Base-by-base conservation (phyloP, 2,329 filamentous ascomycete species). In the Cercospora sesami region DNA sequence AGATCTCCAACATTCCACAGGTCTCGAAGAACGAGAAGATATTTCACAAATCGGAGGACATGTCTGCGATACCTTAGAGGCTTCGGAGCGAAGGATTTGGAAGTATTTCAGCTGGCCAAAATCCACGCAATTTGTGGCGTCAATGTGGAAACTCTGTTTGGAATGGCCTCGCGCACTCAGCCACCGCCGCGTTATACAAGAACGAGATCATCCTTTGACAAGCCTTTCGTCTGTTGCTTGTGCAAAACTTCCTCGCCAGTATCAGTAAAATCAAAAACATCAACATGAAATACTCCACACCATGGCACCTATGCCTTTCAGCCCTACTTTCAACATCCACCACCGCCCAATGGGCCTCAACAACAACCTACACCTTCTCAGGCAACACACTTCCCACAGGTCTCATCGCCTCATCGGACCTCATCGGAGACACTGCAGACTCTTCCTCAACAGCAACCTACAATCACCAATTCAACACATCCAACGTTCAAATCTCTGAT, bases 401-500 rank as follows among this genome's bases (percentile, higher is more conserved):
- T 5, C 59, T 66, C 10, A 36, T 63, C 18, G 39, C 53, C 12
- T 63, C 59, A 9, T 59, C 45, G 14, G 60, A 67, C 53, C 3
- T 45, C 9, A 51, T 67, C 16, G 14, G 60, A 48, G 60, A 64
- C n/a, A 42, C n/a, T 1, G 26, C 36, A 31, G 65, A 31, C 5
- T 4, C 33, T n/a, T 57, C 42, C 16, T 33, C 33, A 7, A 21
- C 23, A 39, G 60, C 65, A 14, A 60, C 26, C 30, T 59, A 26
- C 60, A 42, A 64, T 12, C 60, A 64, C 12, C 60, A 63, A 63
- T 67, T 64, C 60, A 62, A 62, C 42, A 21, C 60, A 1, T 62
- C 60, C 6, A 71, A 70, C 26, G 65, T 62, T 10, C 53, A 48
- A 23, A 66, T 73, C 8, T 60, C 53, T n/a, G 59, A 66, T 33